Conservation (phyloP, 331 rosid species). For the Quercus phellos region DNA sequence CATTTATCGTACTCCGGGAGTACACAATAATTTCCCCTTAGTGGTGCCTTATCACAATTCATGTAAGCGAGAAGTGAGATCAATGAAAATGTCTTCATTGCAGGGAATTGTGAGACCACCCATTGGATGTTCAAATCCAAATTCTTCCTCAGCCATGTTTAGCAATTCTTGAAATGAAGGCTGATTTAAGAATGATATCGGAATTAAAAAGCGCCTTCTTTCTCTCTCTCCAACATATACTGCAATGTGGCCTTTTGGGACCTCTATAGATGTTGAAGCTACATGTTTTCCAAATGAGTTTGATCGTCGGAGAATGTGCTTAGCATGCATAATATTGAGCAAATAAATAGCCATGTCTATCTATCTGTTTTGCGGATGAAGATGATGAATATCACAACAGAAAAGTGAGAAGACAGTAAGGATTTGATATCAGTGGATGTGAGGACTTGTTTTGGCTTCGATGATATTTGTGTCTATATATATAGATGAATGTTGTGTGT, state of each 20-base stretch:
- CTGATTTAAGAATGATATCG: slow-evolving; percentile 30
- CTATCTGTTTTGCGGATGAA: not conserved
- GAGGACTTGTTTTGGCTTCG: not conserved
- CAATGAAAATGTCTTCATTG: slow-evolving; percentile 39
- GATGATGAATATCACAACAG: not conserved
- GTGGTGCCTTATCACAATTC: not conserved
- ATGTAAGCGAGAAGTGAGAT: slow-evolving; percentile 26
- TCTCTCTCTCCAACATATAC: slow-evolving; percentile 37
- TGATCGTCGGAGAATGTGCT: slow-evolving; percentile 21
- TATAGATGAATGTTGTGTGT: not conserved
- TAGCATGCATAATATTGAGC: slow-evolving; percentile 17
- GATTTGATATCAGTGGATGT: not conserved
- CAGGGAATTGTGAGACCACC: slow-evolving; percentile 64
- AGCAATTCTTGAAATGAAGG: slow-evolving; percentile 42
- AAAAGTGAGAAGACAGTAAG: not conserved
- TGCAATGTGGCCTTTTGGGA: slow-evolving; percentile 45
- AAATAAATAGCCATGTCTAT: slow-evolving; percentile 22
- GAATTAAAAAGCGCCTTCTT: slow-evolving; percentile 33
- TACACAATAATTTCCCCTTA: not conserved
- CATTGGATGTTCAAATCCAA: slow-evolving; percentile 49
- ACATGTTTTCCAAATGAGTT: slow-evolving; percentile 5
- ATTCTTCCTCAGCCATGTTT: slow-evolving; percentile 39
- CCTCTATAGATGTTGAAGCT: slow-evolving; percentile 13
- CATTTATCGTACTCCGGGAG: too few species aligned
- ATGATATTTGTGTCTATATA: slow-evolving; percentile 2